Base-by-base conservation (phyloP, 495 filamentous ascomycete genomes). In the Letharia lupina region DNA sequence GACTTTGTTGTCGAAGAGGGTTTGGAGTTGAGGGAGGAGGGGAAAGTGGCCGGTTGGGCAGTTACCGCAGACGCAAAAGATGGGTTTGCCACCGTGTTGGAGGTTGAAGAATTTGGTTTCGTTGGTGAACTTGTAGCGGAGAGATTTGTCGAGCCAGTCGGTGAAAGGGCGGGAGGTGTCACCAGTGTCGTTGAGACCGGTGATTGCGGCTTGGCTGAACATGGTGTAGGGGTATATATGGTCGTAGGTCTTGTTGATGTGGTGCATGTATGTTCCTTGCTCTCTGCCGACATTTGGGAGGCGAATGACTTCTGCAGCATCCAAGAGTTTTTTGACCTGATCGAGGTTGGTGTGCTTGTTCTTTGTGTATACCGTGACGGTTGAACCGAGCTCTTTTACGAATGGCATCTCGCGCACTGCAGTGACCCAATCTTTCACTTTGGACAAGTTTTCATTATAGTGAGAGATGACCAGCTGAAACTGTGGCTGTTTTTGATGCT, bases 191-290 rank as follows among this genome's bases (percentile, higher is more conserved):
- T 50, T 56, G 20, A 62, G 37, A 7, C 60, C 58, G 16, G 44
- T 37, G 23, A 60, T 45, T 15, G 48, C 42, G 41, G 54, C 65
- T 20, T 61, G 58, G 28, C 40, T 62, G 65, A 67, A 67, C 65
- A 67, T 62, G 58, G 57, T 62, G 40, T 48, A 56, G 10, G n/a
- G 40, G 31, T 40, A 57, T 23, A 62, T 35, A 18, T 67, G 28
- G 47, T 67, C 58, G 44, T 67, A 67, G 44, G 61, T 67, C 42
- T 61, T 50, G 41, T 62, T 58, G 37, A 67, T 52, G 59, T 67
- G 65, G 35, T 67, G 65, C 44, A 67, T 42, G 41, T 52, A 62
- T 18, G 65, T 67, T 37, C 58, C 65, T 20, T 39, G 44, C 44
- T 67, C 65, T 28, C 65, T 50, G 12, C 65, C 65, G 20, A 47